Base-by-base conservation (phyloP, 257 asterid species). In the Schizonepeta tenuifolia region DNA sequence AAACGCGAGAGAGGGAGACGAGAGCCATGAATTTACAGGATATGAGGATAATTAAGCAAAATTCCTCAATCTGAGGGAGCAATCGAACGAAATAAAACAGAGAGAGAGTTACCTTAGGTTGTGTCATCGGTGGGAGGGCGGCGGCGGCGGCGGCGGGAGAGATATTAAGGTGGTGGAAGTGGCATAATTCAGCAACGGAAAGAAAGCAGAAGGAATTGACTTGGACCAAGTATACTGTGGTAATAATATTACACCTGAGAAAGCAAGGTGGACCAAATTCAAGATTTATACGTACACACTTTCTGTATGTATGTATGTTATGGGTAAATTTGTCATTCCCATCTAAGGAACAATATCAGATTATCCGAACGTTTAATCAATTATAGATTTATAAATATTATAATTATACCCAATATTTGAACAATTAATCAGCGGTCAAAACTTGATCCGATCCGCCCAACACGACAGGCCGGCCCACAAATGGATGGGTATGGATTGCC, bases 221-320 rank as follows among this genome's bases (percentile, higher is more conserved):
- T 83, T 81, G 81, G 81, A 79, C 90, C 83, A 72, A 73, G 62
- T 58, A 40, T 9, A 15, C 20, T 24, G 65, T 49, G 57, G 17
- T 31, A 50, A 26, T 68, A 67, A 20, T 66, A 46, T 14, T 73
- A 28, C 0, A 50, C 56, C 79, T 68, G 66, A 17, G 65, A 44
- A 65, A 22, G 38, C 13, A 31, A 56, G 26, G 75, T 58, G 70
- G 79, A 55, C 80, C 80, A 36, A 58, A 65, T 62, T 40, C 14
- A 21, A 54, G 15, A 33, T 9, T 49, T 41, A 69, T 53, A 53
- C 69, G 59, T 60, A 43, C 60, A 55, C 60, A 7, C 22, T 33
- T 47, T 33, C 14, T 51, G 43, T 46, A 55, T 61, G 4, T 69
- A 67, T 65, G 1, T 38, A 2, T 38, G 2, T 38, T 38, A 24